A percentile compares a stretch with the other conserved stretches of the same genome.
Conservation (phyloP, 768 basidiomycete genomes). For the Baorangia bicolor region DNA sequence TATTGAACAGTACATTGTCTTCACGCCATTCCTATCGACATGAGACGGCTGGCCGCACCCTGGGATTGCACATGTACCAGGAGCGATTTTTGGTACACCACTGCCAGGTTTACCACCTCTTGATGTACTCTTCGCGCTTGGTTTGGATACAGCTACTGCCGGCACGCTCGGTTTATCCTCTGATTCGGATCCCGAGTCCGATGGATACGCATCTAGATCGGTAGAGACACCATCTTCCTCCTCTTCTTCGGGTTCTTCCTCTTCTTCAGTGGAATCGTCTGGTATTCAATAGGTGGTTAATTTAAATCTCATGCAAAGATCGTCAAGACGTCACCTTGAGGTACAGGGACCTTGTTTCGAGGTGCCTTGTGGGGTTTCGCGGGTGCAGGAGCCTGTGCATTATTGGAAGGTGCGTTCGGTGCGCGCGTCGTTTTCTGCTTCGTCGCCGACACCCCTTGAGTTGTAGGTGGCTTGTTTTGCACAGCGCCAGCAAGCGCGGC, state of each 20-base stretch:
- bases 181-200: constrained; percentile 26
- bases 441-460: constrained; percentile 10
- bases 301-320: constrained; percentile 6
- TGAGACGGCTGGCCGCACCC: constrained; percentile 58
- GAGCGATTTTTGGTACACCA: neutral
- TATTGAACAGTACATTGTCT: constrained; percentile 55
- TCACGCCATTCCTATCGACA: constrained; percentile 51
- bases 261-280: constrained; percentile 29
- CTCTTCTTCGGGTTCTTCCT: constrained; percentile 23
- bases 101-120: constrained; percentile 14
- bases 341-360: constrained; percentile 10
- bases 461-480: constrained; percentile 16
- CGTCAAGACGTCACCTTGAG: constrained; percentile 22
- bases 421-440: constrained; percentile 22
- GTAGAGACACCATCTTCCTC: constrained; percentile 25
- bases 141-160: constrained; percentile 3
- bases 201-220: constrained; percentile 34
- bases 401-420: constrained; percentile 10
- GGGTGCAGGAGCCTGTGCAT: neutral
- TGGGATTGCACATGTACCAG: constrained; percentile 53
- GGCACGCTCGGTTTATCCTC: constrained; percentile 22
- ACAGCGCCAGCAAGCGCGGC: constrained; percentile 44
- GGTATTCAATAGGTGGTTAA: constrained; percentile 6
- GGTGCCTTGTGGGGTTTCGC: constrained; percentile 16
- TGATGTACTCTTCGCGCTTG: constrained; percentile 3